Percentiles rank a stretch among this genome's conserved stretches.
Conservation (phyloP, 371 early-diverging fungal genomes). For the Chytridium lagenaria region DNA sequence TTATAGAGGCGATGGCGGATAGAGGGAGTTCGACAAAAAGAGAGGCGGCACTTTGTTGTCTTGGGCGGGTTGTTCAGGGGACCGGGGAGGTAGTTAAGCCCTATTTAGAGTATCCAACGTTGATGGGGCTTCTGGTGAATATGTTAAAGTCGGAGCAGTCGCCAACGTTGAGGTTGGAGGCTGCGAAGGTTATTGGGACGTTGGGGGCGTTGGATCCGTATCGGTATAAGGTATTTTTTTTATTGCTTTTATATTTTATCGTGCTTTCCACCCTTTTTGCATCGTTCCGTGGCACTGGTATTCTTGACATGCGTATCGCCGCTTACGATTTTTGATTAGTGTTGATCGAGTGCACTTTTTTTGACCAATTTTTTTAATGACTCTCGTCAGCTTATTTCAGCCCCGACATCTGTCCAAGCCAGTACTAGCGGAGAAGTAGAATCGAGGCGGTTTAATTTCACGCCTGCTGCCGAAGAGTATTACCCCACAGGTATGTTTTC, state of each 20-base stretch:
- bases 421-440: too few species aligned
- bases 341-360: too few species aligned
- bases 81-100: slow-evolving; percentile 92
- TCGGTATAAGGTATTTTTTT: slow-evolving; percentile 69
- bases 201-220: slow-evolving; percentile 95
- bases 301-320: neutral
- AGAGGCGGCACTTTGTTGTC: slow-evolving; percentile 82
- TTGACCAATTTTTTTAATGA: too few species aligned
- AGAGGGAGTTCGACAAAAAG: slow-evolving; percentile 83
- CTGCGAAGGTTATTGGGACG: slow-evolving; percentile 87
- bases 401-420: too few species aligned
- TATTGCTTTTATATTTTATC: neutral
- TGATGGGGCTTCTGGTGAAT: slow-evolving; percentile 75
- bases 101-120: slow-evolving; percentile 82
- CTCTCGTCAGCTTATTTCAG: too few species aligned
- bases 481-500: slow-evolving; percentile 74
- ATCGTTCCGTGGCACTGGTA: neutral
- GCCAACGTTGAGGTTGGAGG: slow-evolving; percentile 74
- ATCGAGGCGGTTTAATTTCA: slow-evolving; percentile 30
- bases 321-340: too few species aligned
- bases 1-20: slow-evolving; percentile 88
- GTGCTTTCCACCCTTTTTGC: neutral
- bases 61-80: slow-evolving; percentile 80
- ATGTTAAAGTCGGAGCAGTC: slow-evolving; percentile 85
- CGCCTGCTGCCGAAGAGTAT: slow-evolving; percentile 70